Conservation (phyloP, 306 rosid genomes). For the Trifolium subterraneum region DNA sequence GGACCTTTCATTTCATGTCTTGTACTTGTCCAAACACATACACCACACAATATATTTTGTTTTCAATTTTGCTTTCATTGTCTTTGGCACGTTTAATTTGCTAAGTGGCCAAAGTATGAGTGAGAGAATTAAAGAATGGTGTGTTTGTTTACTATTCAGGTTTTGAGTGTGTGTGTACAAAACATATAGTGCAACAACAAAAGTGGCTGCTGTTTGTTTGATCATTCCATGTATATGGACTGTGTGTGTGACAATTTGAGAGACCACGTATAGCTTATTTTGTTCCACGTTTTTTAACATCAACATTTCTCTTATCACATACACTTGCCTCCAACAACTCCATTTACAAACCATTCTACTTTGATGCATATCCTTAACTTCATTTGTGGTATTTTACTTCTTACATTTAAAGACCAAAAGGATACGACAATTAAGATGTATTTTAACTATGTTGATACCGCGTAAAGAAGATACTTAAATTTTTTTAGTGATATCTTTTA, state of each 20-base stretch:
- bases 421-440: too few species aligned
- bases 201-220: conserved; percentile 32
- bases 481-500: too few species aligned
- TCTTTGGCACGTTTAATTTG: conserved; percentile 28
- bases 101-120: conserved; percentile 2
- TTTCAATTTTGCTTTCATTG: conserved; percentile 34
- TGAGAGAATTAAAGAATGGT: too few species aligned
- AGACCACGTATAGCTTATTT: background rate
- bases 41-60: background rate
- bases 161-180: conserved; percentile 40
- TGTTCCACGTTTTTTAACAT: conserved; percentile 43
- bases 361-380: conserved; percentile 49
- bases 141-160: background rate
- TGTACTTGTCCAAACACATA: conserved; percentile 34
- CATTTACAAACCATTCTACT: conserved; percentile 34
- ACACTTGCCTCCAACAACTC: conserved; percentile 30
- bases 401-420: too few species aligned
- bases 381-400: too few species aligned
- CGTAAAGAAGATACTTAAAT: too few species aligned
- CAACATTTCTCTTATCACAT: background rate
- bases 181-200: conserved; percentile 17
- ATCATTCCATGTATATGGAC: conserved; percentile 46
- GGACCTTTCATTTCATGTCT: conserved; percentile 21
- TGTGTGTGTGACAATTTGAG: conserved; percentile 35
- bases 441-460: too few species aligned